These are phyloP conservation scores for Lodderomyces elongisporus DNA, from an alignment of 1,139 yeast species.

Conservation along the genomic window DNA sequence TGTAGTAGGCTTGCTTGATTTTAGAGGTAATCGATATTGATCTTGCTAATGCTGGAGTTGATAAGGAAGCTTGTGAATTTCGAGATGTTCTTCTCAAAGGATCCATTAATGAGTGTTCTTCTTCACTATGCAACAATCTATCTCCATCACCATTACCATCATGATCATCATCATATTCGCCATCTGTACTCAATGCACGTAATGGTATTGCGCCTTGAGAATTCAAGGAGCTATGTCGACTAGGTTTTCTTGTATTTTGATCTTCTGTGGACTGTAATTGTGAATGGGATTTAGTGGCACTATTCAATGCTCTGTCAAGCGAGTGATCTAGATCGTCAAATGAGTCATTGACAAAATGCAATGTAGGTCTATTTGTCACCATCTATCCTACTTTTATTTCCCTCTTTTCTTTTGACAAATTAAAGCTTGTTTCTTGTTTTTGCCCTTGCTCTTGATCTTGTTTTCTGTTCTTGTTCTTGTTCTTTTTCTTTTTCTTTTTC, in stretches of 20 bases:
- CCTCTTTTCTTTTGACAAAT: too few relatives aligned
- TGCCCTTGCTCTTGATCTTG: too few relatives aligned
- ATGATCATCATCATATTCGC: conserved; percentile 1
- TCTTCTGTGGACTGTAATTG: not conserved
- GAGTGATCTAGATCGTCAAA: conserved; percentile 43
- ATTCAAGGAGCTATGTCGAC: conserved; percentile 23
- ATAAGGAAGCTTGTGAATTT: conserved; percentile 9
- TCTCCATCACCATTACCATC: conserved; percentile 6
- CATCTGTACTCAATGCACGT: conserved; percentile 15
- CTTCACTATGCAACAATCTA: too few relatives aligned
- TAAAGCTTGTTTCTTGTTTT: too few relatives aligned
- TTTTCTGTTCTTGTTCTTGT: too few relatives aligned
- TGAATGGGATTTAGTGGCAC: conserved; percentile 26
- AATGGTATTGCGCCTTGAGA: conserved; percentile 28
- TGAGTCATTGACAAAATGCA: conserved; percentile 20
- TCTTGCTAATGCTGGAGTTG: conserved; percentile 20
- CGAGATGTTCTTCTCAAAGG: not conserved
- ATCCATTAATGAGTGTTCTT: not conserved
- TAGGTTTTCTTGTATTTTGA: conserved; percentile 3
- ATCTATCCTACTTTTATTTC: too few relatives aligned
- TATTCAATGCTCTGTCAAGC: conserved; percentile 38
- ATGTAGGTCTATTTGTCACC: too few relatives aligned
- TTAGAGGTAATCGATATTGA: conserved; percentile 15
- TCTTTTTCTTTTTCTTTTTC: too few relatives aligned
- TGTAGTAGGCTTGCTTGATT: conserved; percentile 14